Evolutionary conservation across 257 asterid species (phyloP).

Genomic region (Jacaranda mimosifolia): DNA sequence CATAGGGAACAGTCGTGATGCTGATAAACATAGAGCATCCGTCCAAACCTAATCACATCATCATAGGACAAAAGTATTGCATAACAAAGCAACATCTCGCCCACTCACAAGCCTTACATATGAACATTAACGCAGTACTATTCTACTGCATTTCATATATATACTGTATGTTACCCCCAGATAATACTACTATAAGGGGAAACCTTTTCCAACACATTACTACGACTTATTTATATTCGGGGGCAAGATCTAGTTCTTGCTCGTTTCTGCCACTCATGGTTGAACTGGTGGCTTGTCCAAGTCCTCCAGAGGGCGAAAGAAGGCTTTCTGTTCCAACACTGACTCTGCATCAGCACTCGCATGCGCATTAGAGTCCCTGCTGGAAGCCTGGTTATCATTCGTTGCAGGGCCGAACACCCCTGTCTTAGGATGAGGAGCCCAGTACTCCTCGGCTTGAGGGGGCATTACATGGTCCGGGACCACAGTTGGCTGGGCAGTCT

Average conservation of each 20-base stretch:
- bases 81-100: constrained; percentile 12
- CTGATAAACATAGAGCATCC: not conserved
- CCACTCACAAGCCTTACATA: constrained; percentile 2
- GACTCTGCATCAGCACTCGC: constrained; percentile 45
- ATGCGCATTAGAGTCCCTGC: constrained; percentile 16
- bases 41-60: constrained; percentile 25
- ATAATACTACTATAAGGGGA: not conserved
- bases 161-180: not conserved
- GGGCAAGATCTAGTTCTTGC: not conserved
- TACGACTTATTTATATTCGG: constrained; percentile 27
- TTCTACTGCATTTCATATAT: constrained; percentile 15
- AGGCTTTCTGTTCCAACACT: constrained; percentile 78
- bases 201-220: not conserved
- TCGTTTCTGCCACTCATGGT: constrained; percentile 44
- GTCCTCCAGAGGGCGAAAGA: constrained; percentile 83
- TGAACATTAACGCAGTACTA: constrained; percentile 13
- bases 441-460: constrained; percentile 55
- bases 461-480: constrained; percentile 75
- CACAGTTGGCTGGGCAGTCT: constrained; percentile 46
- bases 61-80: constrained; percentile 19
- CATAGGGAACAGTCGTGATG: constrained; percentile 2
- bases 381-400: constrained; percentile 41
- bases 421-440: constrained; percentile 87
- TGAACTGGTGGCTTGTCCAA: constrained; percentile 74
- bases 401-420: constrained; percentile 86